Evolutionary conservation across 495 filamentous ascomycete genomes (phyloP), one percentile per base, ranked within the genome.

Genomic region (Neurospora pannonica): DNA sequence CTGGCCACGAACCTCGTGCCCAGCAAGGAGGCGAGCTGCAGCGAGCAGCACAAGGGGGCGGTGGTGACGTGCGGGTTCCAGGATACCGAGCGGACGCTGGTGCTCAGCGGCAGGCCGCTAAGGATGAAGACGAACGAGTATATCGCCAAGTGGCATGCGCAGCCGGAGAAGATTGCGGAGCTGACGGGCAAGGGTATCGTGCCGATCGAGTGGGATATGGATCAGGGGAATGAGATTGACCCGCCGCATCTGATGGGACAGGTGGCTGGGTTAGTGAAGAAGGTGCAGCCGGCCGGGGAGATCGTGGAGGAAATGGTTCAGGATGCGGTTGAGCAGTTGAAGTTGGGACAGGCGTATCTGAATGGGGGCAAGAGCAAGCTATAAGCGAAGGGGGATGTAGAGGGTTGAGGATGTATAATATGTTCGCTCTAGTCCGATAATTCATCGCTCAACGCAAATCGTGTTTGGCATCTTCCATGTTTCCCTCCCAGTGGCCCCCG

Each of bases 241-340:
- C 85, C 91, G 73, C 94, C 94, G 38, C 94, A 93, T 82, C 76
- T 97, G 76, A 97, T 97, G 94, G 94, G 94, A n/a, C 93, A 97
- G 85, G 94, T 97, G 19, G 92, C 94, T 0, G 95, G 91, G 3
- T 85, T 88, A 11, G 89, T 98, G 36, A 80, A 83, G 46, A 88
- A 91, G 70, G 87, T 98, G 48, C 88, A 93, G 83, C 94, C 95
- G 2, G 95, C 95, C 1, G 88, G 85, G 62, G 85, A 88, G 77
- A 97, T 98, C 83, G 89, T 98, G 24, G 88, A 88, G 72, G 92
- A 95, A 78, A 97, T 97, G 91, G 92, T 97, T n/a, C 80, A 82
- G 42, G 90, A 95, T 83, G 93, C 94, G 3, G 89, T 93, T 24
- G 86, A 87, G 10, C 87, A 92, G 83, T 79, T 97, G 72, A 89